Conservation (phyloP, 2,329 filamentous ascomycete species). For the Tolypocladium nubicola region DNA sequence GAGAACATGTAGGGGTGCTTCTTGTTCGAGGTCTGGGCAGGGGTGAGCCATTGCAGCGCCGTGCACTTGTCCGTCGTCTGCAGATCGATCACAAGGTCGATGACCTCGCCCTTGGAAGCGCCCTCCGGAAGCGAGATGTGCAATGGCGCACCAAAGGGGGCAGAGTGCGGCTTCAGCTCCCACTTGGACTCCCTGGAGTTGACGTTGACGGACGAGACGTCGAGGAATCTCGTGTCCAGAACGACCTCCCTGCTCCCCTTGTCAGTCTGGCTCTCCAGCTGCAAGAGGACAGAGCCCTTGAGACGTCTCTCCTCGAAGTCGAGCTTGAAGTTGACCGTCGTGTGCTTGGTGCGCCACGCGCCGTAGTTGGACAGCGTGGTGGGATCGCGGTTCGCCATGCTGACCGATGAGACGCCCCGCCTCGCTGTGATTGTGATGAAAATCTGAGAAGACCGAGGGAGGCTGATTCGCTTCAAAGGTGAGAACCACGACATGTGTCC, state of each 20-base stretch:
- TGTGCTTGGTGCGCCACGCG: constrained; percentile 76
- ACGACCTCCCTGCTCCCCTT: constrained; percentile 65
- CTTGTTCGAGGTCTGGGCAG: constrained; percentile 88
- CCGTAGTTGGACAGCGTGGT: constrained; percentile 90
- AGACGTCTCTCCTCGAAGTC: constrained; percentile 74
- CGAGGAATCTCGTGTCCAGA: constrained; percentile 78
- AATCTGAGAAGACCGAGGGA: constrained; percentile 2
- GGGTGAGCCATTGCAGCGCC: constrained; percentile 89
- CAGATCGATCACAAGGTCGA: constrained; percentile 54
- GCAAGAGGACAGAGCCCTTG: constrained; percentile 64
- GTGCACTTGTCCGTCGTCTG: constrained; percentile 83
- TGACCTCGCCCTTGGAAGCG: constrained; percentile 37
- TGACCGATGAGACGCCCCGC: constrained; percentile 16
- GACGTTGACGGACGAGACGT: constrained; percentile 61
- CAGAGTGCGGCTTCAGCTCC: constrained; percentile 57
- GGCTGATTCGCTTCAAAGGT: constrained; percentile 6
- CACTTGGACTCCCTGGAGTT: constrained; percentile 54
- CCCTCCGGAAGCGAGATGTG: constrained; percentile 50
- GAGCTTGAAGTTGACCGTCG: constrained; percentile 68
- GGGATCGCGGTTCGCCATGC: constrained; percentile 53
- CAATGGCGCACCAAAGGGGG: constrained; percentile 66
- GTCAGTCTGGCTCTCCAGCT: constrained; percentile 67
- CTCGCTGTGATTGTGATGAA: constrained; percentile 1
- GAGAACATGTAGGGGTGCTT: constrained; percentile 97
- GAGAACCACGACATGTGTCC: constrained; percentile 11